These are phyloP conservation scores for Rhodofomes roseus DNA, from an alignment of 1,284 basidiomycete genomes.

Conservation along the genomic window DNA sequence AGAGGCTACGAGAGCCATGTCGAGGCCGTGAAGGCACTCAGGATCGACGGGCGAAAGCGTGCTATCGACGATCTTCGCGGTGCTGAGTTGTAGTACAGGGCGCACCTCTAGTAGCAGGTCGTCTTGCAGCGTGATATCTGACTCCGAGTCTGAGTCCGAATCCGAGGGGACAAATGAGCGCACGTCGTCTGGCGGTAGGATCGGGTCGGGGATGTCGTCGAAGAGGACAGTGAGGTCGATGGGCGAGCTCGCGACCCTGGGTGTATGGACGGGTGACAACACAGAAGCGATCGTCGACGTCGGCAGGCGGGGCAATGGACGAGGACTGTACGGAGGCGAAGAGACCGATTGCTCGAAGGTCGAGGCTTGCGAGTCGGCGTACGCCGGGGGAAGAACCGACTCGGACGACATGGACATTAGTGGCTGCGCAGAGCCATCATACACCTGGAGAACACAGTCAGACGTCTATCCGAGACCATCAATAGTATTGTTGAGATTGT, in stretches of 20 bases:
- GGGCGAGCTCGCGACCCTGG: neutral
- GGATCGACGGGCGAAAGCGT: conserved; percentile 2
- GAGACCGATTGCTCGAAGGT: neutral
- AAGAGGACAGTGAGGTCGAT: neutral
- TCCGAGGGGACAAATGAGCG: neutral
- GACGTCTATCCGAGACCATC: neutral
- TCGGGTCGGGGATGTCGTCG: neutral
- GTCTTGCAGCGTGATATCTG: neutral
- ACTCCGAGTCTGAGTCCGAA: neutral
- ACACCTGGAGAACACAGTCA: neutral
- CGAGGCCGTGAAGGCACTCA: conserved; percentile 10
- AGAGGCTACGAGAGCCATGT: conserved; percentile 18
- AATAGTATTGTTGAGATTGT: neutral
- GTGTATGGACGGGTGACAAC: neutral
- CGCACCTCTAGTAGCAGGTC: neutral
- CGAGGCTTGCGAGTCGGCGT: neutral
- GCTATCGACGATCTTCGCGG: neutral
- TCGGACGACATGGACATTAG: neutral
- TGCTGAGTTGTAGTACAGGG: neutral
- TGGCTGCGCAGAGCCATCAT: neutral
- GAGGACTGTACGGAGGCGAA: neutral
- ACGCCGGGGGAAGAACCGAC: neutral
- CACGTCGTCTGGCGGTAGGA: neutral
- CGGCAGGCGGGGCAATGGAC: neutral
- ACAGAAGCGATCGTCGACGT: neutral